Conservation (phyloP, 257 asterid genomes). For the Orobanche coerulescens region DNA sequence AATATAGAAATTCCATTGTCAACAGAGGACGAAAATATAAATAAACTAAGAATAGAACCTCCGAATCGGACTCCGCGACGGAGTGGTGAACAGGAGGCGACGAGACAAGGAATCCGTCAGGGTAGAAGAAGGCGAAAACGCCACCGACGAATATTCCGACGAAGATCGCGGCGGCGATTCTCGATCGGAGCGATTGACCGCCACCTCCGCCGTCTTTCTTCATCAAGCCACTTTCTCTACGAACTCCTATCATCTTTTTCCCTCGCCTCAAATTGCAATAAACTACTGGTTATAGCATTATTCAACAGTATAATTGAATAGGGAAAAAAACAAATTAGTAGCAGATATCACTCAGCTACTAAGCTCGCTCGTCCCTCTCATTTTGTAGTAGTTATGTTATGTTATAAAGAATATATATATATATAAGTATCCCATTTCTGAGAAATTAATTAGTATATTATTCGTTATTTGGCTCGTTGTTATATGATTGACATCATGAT, state of each 20-base stretch:
- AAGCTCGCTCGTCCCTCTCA: no score
- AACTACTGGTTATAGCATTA: background rate
- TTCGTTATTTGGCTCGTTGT: no score
- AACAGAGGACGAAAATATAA: no score
- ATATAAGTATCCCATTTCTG: no score
- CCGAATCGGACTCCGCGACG: conserved; percentile 23
- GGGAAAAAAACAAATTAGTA: background rate
- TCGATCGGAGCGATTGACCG: conserved; percentile 27
- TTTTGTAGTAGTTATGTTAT: no score
- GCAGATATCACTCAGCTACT: no score
- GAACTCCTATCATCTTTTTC: conserved; percentile 25
- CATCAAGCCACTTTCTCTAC: conserved; percentile 36
- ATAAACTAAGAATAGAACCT: conserved; percentile 30
- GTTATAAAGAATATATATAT: no score
- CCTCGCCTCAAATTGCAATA: conserved; percentile 8
- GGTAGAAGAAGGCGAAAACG: conserved; percentile 39
- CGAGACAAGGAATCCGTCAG: conserved; percentile 31
- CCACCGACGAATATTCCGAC: conserved; percentile 40
- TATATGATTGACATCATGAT: no score
- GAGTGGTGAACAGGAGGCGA: conserved; percentile 7
- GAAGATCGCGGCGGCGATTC: conserved; percentile 35
- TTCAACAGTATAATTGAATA: background rate
- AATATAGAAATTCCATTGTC: no score
- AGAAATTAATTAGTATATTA: no score
- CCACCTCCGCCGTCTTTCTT: conserved; percentile 28